A percentile compares a stretch with the other conserved stretches of the same genome.
phyloP scores from a whole-genome alignment of 768 basidiomycete genomes.

The Podaxis carcinomalis region DNA sequence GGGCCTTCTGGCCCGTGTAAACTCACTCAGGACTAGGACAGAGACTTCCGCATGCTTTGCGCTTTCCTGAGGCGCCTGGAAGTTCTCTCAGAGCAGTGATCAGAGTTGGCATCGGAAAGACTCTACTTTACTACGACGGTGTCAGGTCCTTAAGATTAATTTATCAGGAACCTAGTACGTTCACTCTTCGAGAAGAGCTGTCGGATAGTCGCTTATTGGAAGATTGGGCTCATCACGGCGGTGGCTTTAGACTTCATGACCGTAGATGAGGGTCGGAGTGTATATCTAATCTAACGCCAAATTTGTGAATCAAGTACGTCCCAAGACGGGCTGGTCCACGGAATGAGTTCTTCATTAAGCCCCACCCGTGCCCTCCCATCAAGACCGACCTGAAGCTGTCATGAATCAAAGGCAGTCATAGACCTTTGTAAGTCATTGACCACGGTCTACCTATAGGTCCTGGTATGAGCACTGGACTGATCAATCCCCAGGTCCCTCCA shows the following conservation, averaged over 20 bases:
- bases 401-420: too few species aligned
- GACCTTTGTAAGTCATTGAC: too few species aligned
- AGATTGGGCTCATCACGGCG: neutral
- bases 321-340: neutral
- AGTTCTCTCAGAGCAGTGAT: neutral
- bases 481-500: too few species aligned
- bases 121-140: neutral
- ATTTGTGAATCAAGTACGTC: too few species aligned
- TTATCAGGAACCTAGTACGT: conserved; percentile 1
- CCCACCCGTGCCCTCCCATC: too few species aligned
- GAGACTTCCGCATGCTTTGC: too few species aligned
- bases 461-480: too few species aligned
- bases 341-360: neutral
- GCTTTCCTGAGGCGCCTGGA: neutral
- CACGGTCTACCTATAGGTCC: too few species aligned
- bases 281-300: neutral
- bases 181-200: neutral
- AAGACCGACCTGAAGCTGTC: too few species aligned
- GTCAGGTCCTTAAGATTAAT: neutral
- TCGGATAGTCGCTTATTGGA: neutral
- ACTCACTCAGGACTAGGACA: too few species aligned
- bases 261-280: neutral
- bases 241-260: neutral
- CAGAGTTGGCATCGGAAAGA: neutral
- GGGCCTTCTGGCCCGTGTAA: too few species aligned